Base-by-base conservation (phyloP, 495 filamentous ascomycete genomes). In the Pyrenopolyporus hunteri region DNA sequence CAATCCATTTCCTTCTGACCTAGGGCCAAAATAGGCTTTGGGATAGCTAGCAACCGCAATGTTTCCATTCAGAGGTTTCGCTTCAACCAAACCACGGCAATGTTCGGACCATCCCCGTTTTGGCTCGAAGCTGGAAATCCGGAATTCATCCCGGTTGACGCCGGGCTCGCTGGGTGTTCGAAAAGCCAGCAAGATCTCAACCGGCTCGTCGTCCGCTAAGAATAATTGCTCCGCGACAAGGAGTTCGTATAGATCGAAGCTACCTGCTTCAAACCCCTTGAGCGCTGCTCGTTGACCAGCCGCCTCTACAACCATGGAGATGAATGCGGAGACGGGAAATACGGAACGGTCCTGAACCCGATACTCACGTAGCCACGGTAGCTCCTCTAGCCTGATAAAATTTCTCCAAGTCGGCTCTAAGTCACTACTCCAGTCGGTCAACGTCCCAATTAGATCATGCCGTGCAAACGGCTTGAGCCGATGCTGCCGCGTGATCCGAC, bases 321-420 rank as follows among this genome's bases (percentile, higher is more conserved):
- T 66, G 54, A 83, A 87, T 0, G 76, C 82, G 6, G 84, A 76
- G 33, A 78, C 82, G 7, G 87, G 87, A 50, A 85, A 85, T 1
- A 89, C 70, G 2, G 66, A 66, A 40, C 72, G 50, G 6, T 66
- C 69, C 32, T 78, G 72, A 25, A 82, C 62, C 35, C 62, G 67
- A 70, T 85, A 83, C 35, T 83, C 80, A 3, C 66, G 49, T 4
- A 85, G 50, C 83, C 82, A 87, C 3, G 80, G 78, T 0, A 77
- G 48, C 37, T 86, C 80, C 1, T 71, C 64, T 0, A 76, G 29
- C 19, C 74, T 68, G 28, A 86, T 47, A 37, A 80, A 68, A 56
- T 85, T 79, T 9, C 76, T 66, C 85, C 85, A 87, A 2, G 67
- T 69, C 3, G 77, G 69, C 45, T 82, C 76, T 10, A 76, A 31